Evolutionary conservation across 129 eudicot species (phyloP), one percentile per base, ranked within the genome.

Genomic region (Rutidosis leptorrhynchoides): DNA sequence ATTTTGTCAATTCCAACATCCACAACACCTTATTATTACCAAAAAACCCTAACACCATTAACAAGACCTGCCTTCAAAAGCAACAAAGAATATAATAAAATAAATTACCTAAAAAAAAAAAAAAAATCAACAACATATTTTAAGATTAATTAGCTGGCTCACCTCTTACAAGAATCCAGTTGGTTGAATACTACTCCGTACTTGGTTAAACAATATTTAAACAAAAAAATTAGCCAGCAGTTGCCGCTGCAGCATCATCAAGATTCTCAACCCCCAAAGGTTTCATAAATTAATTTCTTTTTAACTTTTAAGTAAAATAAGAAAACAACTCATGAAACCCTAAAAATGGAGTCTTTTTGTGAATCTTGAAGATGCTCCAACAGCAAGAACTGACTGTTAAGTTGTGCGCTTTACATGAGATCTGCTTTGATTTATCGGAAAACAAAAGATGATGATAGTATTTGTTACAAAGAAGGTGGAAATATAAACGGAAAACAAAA

Each of bases 171-270:
- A 10, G 14, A 74, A 16, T 45, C 72, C 72, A 56, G 60, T 28
- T 63, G 73, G 73, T 14, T 21, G 53, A 68, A 67, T 52, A 27
- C 23, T 19, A 8, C 3, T 15, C 6, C 23, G 2, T 19, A 8
- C 3, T 15, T n/a, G 55, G 2, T n/a, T 27, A 9, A 37, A 11
- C 6, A 30, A 28, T 11, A 40, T 40, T 57, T 49, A 46, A 5
- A 63, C 29, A 25, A 25, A 7, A 24, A 35, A 14, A 15, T 7
- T 65, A 83, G 79, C 66, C 79, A 82, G 74, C 75, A 49, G 65
- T 76, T 85, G 83, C 90, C 70, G 74, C 90, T 85, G 90, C 90
- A 85, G 90, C 90, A 85, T 82, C 90, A 85, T 85, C 90, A 85
- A 82, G 90, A 85, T 85, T 85, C 90, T 71, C 87, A 84, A 57